Base-by-base conservation (phyloP, 192 early-diverging fungal species). In the Coemansia sp. region DNA sequence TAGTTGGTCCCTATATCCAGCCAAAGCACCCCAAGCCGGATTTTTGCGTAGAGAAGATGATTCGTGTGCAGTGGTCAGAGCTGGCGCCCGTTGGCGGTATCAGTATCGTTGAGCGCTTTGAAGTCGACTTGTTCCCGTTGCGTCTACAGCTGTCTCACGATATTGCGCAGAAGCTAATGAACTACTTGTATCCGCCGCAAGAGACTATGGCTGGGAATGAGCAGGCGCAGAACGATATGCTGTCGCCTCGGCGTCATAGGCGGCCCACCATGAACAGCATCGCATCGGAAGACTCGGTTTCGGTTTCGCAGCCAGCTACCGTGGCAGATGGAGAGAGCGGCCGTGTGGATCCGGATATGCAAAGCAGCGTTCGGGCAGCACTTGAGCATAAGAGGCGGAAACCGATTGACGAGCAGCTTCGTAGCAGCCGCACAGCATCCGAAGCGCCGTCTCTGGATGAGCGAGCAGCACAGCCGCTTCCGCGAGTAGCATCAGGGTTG, bases 51-150 rank as follows among this genome's bases (percentile, higher is more conserved):
- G 84, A 95, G 41, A 95, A 93, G 66, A 94, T 94, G 91, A 65
- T 96, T 1, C 81, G 93, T 20, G 86, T 94, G 13, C 88, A 87
- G 59, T 87, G 88, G 82, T 65, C 61, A 1, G 82, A 91, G 33
- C 73, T 91, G 49, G 88, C 93, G 3, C 89, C 94, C 0, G 91
- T 97, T 1, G 94, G 87, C 23, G 94, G 94, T 15, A 97, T 97
- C 53, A 81, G 83, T 21, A 89, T 97, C 13, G 85, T 97, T 39
- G 90, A 93, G 55, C 89, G 92, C 36, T 86, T 97, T 60, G 94
- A 95, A 67, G 80, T 95, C 37, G 87, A 93, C 51, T 69, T 97
- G 49, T 86, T 81, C 49, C 94, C 94, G 1, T 61, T 94, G 12
- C 80, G 88, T 3, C 67, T 96, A 20, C 89, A 93, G 71, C 78